Percentiles rank a stretch among this genome's conserved stretches.
Conservation (phyloP, 176 grass and related monocot species). For the Areca catechu region DNA sequence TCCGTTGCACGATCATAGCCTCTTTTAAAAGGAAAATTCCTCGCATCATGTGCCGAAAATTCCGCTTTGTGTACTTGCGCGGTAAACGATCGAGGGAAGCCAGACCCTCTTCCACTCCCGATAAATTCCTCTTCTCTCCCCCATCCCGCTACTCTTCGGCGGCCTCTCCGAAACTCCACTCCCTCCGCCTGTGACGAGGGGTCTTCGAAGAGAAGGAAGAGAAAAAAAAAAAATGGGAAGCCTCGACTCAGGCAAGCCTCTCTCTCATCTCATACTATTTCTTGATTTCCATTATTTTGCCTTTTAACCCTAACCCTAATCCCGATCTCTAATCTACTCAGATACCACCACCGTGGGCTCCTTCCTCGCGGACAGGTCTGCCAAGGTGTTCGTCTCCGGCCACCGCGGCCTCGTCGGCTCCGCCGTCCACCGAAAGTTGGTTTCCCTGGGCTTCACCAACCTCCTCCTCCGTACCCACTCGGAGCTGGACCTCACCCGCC, state of each 20-base stretch:
- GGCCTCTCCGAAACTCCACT: no score
- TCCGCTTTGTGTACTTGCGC: no score
- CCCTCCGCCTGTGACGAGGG: no score
- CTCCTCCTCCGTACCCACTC: slow-evolving; percentile 46
- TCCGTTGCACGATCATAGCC: no score
- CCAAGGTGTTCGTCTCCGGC: slow-evolving; percentile 60
- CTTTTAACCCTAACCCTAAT: background rate
- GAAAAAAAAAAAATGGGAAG: slow-evolving; percentile 12
- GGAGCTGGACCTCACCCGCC: slow-evolving; percentile 66
- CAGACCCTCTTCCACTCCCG: no score
- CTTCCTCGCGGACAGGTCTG: slow-evolving; percentile 56
- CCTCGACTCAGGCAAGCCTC: slow-evolving; percentile 10
- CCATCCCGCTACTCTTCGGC: no score
- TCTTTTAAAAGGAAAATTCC: no score
- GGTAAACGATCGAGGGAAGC: no score
- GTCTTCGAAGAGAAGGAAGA: no score
- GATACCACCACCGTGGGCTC: background rate
- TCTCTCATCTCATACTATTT: no score
- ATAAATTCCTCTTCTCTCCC: no score
- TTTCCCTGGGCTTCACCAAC: slow-evolving; percentile 47
- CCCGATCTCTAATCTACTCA: background rate
- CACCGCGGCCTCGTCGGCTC: slow-evolving; percentile 68
- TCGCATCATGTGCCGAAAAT: no score
- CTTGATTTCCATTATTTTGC: background rate
- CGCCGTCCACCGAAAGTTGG: slow-evolving; percentile 41